phyloP scores from a whole-genome alignment of 257 asterid genomes.

The Jacaranda copaia region DNA sequence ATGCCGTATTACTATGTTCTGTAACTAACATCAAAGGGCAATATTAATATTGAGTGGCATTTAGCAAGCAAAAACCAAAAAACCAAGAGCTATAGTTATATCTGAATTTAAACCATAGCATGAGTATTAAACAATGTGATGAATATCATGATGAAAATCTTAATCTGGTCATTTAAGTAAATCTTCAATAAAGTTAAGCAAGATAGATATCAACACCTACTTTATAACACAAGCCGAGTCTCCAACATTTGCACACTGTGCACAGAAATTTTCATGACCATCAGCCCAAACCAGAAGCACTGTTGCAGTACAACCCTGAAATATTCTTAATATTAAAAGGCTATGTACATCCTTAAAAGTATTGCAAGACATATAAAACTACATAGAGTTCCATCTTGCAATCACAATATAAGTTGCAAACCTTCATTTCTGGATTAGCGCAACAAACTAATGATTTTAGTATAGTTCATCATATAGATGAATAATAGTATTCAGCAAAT shows the following conservation, averaged over 20 bases:
- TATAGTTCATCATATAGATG: not conserved
- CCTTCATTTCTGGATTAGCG: not conserved
- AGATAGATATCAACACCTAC: constrained; percentile 56
- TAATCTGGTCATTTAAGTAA: not conserved
- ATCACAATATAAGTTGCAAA: not conserved
- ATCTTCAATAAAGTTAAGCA: constrained; percentile 25
- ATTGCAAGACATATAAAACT: constrained; percentile 24
- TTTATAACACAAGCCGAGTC: constrained; percentile 91
- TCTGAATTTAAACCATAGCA: not conserved
- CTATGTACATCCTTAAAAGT: constrained; percentile 27
- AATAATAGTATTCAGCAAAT: not conserved
- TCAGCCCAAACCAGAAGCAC: constrained; percentile 91
- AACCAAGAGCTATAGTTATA: not conserved
- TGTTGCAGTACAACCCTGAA: constrained; percentile 99
- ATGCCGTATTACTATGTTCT: not conserved
- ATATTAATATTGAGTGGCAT: not conserved
- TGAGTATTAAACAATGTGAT: not conserved
- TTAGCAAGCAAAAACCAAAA: not conserved
- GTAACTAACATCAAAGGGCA: not conserved
- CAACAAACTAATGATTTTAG: not conserved
- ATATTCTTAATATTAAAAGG: constrained; percentile 40
- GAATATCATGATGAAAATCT: constrained; percentile 1
- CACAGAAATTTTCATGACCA: constrained; percentile 62
- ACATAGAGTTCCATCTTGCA: not conserved
- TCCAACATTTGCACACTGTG: constrained; percentile 97